Conservation (phyloP, 2,329 filamentous ascomycete genomes). For the Aspergillus neoniger region DNA sequence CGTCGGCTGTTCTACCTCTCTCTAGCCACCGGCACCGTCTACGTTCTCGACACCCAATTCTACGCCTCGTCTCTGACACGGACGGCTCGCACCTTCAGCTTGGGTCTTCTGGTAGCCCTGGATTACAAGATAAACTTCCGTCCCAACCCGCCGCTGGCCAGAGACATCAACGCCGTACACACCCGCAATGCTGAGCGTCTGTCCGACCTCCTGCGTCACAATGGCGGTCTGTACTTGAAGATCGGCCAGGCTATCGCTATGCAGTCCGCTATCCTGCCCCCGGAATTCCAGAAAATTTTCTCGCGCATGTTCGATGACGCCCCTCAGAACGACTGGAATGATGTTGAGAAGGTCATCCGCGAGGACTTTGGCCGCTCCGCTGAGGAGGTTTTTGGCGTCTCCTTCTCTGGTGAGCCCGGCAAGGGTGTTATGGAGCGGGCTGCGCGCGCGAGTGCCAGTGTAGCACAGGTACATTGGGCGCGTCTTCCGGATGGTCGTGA, state of each 20-base stretch:
- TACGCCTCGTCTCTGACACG: conserved; percentile 79
- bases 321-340: conserved; percentile 84
- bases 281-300: conserved; percentile 97
- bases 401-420: conserved; percentile 67
- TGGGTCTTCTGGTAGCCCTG: conserved; percentile 75
- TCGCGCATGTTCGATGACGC: conserved; percentile 96
- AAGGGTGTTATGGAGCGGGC: conserved; percentile 70
- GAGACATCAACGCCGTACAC: conserved; percentile 76
- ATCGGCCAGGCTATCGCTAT: conserved; percentile 98
- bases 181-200: conserved; percentile 79
- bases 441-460: conserved; percentile 76
- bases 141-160: conserved; percentile 71
- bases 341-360: conserved; percentile 79
- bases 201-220: conserved; percentile 76
- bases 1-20: conserved; percentile 69
- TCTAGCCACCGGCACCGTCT: conserved; percentile 61
- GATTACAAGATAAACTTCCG: conserved; percentile 99
- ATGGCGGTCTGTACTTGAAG: conserved; percentile 94
- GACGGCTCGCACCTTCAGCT: conserved; percentile 77
- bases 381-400: conserved; percentile 91
- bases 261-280: conserved; percentile 91
- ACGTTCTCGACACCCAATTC: conserved; percentile 69
- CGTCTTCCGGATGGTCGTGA: conserved; percentile 80
- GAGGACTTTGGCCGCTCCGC: conserved; percentile 84
- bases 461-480: conserved; percentile 97